Conservation (phyloP, 768 basidiomycete genomes). For the Astraeus odoratus region DNA sequence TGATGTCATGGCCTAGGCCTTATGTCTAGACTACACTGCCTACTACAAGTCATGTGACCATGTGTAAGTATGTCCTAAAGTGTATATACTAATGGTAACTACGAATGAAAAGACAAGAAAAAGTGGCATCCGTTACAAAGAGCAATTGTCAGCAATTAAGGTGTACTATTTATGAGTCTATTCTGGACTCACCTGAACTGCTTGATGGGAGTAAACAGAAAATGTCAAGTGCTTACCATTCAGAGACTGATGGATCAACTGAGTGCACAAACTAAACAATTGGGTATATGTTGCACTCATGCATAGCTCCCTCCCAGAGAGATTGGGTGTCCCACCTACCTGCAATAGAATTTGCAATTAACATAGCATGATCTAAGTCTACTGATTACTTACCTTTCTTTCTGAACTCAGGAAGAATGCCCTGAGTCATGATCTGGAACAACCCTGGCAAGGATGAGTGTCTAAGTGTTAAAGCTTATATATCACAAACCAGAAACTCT, state of each 20-base stretch:
- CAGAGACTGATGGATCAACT: slow-evolving; percentile 35
- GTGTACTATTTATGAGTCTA: slow-evolving; percentile 32
- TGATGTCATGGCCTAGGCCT: too few relatives aligned
- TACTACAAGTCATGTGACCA: too few relatives aligned
- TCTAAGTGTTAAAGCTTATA: slow-evolving; percentile 19
- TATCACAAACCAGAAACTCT: too few relatives aligned
- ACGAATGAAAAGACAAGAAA: too few relatives aligned
- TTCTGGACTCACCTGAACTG: slow-evolving; percentile 34
- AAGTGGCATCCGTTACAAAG: slow-evolving; percentile 28
- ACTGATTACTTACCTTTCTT: slow-evolving; percentile 32
- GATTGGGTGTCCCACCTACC: slow-evolving; percentile 25
- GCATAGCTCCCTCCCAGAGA: slow-evolving; percentile 15
- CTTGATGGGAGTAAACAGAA: slow-evolving; percentile 21
- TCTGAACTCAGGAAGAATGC: slow-evolving; percentile 26
- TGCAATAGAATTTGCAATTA: slow-evolving; percentile 32
- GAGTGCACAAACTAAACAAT: slow-evolving; percentile 27
- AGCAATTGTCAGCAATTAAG: slow-evolving; percentile 35
- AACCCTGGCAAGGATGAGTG: slow-evolving; percentile 6
- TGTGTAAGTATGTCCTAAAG: too few relatives aligned
- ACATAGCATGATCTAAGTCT: slow-evolving; percentile 23
- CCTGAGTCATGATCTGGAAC: slow-evolving; percentile 25
- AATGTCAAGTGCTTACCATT: slow-evolving; percentile 28
- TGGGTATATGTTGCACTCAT: slow-evolving; percentile 22
- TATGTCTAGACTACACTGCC: too few relatives aligned
- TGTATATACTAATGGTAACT: too few relatives aligned